Evolutionary conservation across 2,329 filamentous ascomycete genomes (phyloP), one percentile per base, ranked within the genome.

Genomic region (Hypocrella siamensis): DNA sequence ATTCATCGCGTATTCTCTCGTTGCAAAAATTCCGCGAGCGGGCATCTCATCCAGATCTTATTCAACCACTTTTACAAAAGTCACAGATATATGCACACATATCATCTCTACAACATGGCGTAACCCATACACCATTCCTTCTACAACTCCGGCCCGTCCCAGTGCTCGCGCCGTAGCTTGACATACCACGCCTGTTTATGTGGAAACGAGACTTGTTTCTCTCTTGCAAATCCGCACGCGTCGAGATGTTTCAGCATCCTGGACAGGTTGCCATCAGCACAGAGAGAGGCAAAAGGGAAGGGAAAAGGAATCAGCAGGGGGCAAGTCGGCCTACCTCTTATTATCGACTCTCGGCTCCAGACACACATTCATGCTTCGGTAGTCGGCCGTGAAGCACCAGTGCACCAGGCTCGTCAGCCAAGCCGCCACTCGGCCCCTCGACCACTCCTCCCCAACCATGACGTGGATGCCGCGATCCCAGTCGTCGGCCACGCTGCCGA

Each of bases 311-410:
- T 8, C 19, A 31, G 38, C 14, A 39, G 35, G 2, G 0, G 3
- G 0, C 14, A 29, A 19, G 3, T 6, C 21, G 4, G 40, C 75
- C 56, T 53, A 93, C 88, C 81, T 86, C 35, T 67, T 60, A 52
- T 98, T 96, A 51, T 98, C 90, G 10, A 96, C 68, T 48, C 90
- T 70, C 3, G 90, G 90, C 58, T 98, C 90, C 44, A 96, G 57
- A 49, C 83, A 77, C 16, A 96, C 70, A 32, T 70, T 77, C 60
- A 84, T 76, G 2, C 88, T 96, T 40, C 90, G 65, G 43, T 74
- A 67, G 49, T 94, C 86, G 3, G 76, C 67, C 40, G 79, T 59
- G 48, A 81, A 79, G 43, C 79, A 81, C 63, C 79, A 88, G 53
- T 98, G 90, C n/a, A 90, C 76, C 42, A 96, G 51, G 15, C 84